Evolutionary conservation across 768 basidiomycete species (phyloP), one percentile per base, ranked within the genome.

Genomic region (Tulasnella sp.): DNA sequence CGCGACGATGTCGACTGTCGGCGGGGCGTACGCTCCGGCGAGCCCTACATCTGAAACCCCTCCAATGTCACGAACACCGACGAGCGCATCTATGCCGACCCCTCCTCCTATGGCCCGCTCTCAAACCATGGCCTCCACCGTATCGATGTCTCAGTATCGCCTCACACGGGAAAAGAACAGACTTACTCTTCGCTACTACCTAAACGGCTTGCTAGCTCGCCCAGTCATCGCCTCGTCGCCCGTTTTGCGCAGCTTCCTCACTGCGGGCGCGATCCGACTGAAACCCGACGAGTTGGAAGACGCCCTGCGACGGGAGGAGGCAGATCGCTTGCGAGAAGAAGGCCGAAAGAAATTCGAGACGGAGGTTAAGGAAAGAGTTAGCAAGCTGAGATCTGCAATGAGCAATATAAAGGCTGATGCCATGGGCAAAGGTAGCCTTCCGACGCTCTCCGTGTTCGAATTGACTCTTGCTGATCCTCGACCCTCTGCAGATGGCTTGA

Each of bases 111-210:
- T 79, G 81, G 82, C 70, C 32, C 77, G 77, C 20, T 75, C 69
- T 42, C 51, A 73, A 44, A 35, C 61, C 16, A 48, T 44, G 51
- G 23, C 78, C 29, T 51, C 80, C 23, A 77, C 77, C 4, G 11
- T 61, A n/a, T 77, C 72, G 71, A 20, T 79, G 73, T 81, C 44
- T 35, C 70, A 83, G 3, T 82, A 83, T 4, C 90, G 90, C 44
- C 87, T 97, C 29, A 87, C 94, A 1, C 87, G 98, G 35, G 98
- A 99, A 84, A 97, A 96, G 88, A 99, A 99, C 82, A 87, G 98
- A 18, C 86, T 99, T 5, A 99, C 98, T 0, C 89, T 99, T 23
- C 90, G 98, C 26, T 91, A 95, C 0, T 99, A 98, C 84, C 88
- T 99, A n/a, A 92, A 94, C 80, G 84, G 90, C 0, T 86, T 99